These are phyloP conservation scores for Mycena indigotica DNA, from an alignment of 768 basidiomycete species.

Conservation along the genomic window DNA sequence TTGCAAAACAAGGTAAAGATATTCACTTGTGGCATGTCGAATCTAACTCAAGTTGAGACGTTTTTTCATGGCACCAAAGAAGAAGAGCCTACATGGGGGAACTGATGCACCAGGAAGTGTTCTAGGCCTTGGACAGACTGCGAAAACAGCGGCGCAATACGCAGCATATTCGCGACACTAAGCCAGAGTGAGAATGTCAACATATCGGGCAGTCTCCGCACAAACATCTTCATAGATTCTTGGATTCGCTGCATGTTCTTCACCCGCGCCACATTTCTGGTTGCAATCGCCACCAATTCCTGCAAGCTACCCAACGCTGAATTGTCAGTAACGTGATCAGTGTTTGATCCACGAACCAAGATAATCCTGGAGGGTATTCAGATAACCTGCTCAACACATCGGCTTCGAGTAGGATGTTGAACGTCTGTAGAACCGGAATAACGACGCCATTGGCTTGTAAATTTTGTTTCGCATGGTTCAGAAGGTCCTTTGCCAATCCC, in stretches of 20 bases:
- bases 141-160: constrained; percentile 48
- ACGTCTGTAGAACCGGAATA: constrained; percentile 79
- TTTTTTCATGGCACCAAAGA: constrained; percentile 16
- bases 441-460: constrained; percentile 69
- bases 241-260: constrained; percentile 85
- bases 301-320: constrained; percentile 45
- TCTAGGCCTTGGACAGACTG: constrained; percentile 48
- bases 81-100: constrained; percentile 54
- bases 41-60: constrained; percentile 62
- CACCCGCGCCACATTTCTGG: constrained; percentile 63
- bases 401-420: constrained; percentile 72
- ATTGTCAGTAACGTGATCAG: neutral
- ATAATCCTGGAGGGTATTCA: constrained; percentile 46
- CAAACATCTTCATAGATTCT: constrained; percentile 84
- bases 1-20: constrained; percentile 77
- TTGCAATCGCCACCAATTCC: constrained; percentile 55
- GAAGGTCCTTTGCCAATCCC: constrained; percentile 59
- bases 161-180: constrained; percentile 70
- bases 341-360: constrained; percentile 52
- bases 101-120: constrained; percentile 74
- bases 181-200: constrained; percentile 15
- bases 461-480: constrained; percentile 54
- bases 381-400: constrained; percentile 57
- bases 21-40: constrained; percentile 79
- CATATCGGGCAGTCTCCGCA: constrained; percentile 8